Evolutionary conservation across 2,329 filamentous ascomycete species (phyloP), one percentile per base, ranked within the genome.

Genomic region (Tricladium varicosporioides): DNA sequence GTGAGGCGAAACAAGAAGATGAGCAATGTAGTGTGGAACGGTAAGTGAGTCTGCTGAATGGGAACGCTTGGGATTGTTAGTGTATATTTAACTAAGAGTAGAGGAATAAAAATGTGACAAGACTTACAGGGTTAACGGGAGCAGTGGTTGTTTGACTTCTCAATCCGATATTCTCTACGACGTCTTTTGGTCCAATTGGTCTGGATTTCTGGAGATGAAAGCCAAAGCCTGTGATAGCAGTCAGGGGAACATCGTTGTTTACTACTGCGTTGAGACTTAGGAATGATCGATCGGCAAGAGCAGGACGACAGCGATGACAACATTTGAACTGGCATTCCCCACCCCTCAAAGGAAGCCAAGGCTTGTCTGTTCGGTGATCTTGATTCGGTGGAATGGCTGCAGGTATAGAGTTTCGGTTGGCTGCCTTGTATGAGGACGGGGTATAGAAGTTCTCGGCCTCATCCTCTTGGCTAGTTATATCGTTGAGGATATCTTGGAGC

Each of bases 211-310:
- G 51, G 5, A 73, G 63, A 50, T 80, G 75, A 58, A 85, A 85
- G 13, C 81, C 78, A 61, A 76, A 84, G 1, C 80, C 82, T 1
- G 74, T 71, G 5, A 77, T 78, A 4, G 76, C 78, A 4, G 75
- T 78, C 5, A 80, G 73, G 0, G 76, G 75, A 2, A 83, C 70
- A 48, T 83, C 78, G 5, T 75, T 80, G 18, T 78, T 68, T n/a
- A 72, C 67, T 18, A 85, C 71, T 3, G 74, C 78, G 59, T 81
- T 68, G 15, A 85, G 70, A 61, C 78, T 80, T 18, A 84, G 68
- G 57, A 71, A 81, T 1, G 76, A 66, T 27, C 81, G 76, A 13
- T 77, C 73, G 18, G 70, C 67, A 22, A 71, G 74, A 0, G 67
- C 69, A 4, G 75, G 75, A 2, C 80, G 77, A 60, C 83, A 85